Base-by-base conservation (phyloP, 1,284 basidiomycete species). In the Pseudozyma sp. region DNA sequence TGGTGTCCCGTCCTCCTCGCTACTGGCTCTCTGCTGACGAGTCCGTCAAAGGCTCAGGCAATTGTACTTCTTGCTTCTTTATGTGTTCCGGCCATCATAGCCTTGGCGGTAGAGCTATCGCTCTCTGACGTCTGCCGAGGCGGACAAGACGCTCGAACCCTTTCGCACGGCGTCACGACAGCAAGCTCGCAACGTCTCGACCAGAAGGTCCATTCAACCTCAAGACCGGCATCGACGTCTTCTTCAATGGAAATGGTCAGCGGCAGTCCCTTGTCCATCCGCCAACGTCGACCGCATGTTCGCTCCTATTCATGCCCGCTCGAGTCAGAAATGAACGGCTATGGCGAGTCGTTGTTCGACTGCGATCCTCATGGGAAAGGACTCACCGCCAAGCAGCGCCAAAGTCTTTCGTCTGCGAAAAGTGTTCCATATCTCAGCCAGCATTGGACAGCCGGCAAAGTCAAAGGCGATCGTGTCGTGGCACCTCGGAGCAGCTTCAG, bases 381-480 rank as follows among this genome's bases (percentile, higher is more conserved):
- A 25, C 12, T 43, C 18, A 14, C 18, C 5, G 36, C 21, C 34
- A 58, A 53, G 25, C 34, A 56, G 13, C 57, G 65, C 9, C 38
- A 54, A 11, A 61, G 59, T 16, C 36, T 59, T 2, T 52, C 67
- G 1, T 59, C 59, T 3, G 52, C 66, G 3, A 48, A 43, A 16
- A 74, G 66, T 36, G 67, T 77, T 1, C 70, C 70, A 2, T 77
- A 67, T n/a, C 39, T 58, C 9, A 18, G 49, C 8, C n/a, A 60
- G 19, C 74, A 77, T 31, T 77, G 74, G 74, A 34, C 52, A 1
- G 74, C 70, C 1, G 74, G 62, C 2, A 67, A 60, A 43, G 48
- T 67, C 11, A 42, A 19, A n/a, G 74, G 74, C 13, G 70, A 72
- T 42, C 62, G 70, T 1, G 70, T 72, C 34, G 50, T 69, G 4